Base-by-base conservation (phyloP, 305 asterid genomes). In the Rubia peregrina region DNA sequence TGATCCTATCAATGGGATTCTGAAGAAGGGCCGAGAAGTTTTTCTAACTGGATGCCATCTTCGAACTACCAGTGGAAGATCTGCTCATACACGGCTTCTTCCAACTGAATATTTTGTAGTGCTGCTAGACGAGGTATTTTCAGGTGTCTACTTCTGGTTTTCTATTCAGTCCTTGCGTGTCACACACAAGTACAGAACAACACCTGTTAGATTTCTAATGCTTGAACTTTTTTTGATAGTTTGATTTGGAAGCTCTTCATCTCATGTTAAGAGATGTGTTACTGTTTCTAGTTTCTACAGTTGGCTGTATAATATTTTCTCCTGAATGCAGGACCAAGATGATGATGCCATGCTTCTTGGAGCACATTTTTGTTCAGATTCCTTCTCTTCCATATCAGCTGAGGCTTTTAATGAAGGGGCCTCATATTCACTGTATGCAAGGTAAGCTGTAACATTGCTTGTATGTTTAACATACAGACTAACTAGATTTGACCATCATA, bases 301-400 rank as follows among this genome's bases (percentile, higher is more conserved):
- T 30, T 53, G 44, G 36, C 56, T 71, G 46, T 5, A 8, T 41
- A 6, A 33, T 30, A 17, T n/a, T 44, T 65, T 46, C 55, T 9
- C 40, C 66, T 73, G 61, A 55, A 67, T 73, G 74, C 83, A 95
- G 98, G 99, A 90, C 78, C 90, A 84, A 78, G 96, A 91, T 76
- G 87, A 95, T 72, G 99, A 95, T 55, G 92, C 97, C 63, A 90
- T 94, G 92, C 83, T 94, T 69, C 79, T 95, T 63, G 95, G 86
- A 75, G 99, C 98, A 71, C 97, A 88, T 74, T 91, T 95, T 82
- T 95, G 94, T 86, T 86, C 85, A 11, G 98, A 95, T 88, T 83
- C 90, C 38, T 91, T 95, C 76, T 83, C 95, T 77, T 83, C 96
- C 40, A 81, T 95, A 73, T 85, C 94, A 74, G 85, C 78, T 16